Percentiles rank a stretch among this genome's conserved stretches.
phyloP scores from a whole-genome alignment of 192 early-diverging fungal species.

The Coemansia reversa region DNA sequence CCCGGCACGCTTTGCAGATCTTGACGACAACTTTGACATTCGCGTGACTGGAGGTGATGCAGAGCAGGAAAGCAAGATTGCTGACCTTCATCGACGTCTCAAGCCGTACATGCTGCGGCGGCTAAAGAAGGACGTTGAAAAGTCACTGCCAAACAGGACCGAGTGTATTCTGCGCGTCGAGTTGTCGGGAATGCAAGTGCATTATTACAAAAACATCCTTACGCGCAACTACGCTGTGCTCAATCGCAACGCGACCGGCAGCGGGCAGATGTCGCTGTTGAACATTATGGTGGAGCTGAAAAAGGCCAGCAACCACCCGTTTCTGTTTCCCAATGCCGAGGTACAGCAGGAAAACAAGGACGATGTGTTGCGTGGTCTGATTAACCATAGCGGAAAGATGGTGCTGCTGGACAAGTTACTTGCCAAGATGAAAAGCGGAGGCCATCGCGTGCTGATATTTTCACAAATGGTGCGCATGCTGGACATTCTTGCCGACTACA shows the following conservation, averaged over 20 bases:
- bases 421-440: constrained; percentile 81
- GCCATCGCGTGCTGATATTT: constrained; percentile 97
- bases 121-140: constrained; percentile 98
- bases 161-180: constrained; percentile 96
- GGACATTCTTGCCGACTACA: constrained; percentile 94
- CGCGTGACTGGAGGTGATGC: constrained; percentile 60
- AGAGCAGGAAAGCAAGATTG: constrained; percentile 80
- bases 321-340: constrained; percentile 81
- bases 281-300: constrained; percentile 98
- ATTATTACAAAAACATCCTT: constrained; percentile 94
- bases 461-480: constrained; percentile 98
- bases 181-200: constrained; percentile 82
- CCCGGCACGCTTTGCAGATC: constrained; percentile 82
- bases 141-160: constrained; percentile 91
- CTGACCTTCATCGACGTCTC: constrained; percentile 76
- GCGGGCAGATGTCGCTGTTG: constrained; percentile 72
- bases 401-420: constrained; percentile 94
- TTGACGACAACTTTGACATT: constrained; percentile 78
- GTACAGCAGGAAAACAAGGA: constrained; percentile 57
- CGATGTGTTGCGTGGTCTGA: constrained; percentile 76
- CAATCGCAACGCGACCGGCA: constrained; percentile 65
- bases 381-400: constrained; percentile 98
- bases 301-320: constrained; percentile 97
- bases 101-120: constrained; percentile 92
- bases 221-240: constrained; percentile 90